These are phyloP conservation scores for Metschnikowia gelsemii DNA, from an alignment of 805 yeast species.

Conservation along the genomic window DNA sequence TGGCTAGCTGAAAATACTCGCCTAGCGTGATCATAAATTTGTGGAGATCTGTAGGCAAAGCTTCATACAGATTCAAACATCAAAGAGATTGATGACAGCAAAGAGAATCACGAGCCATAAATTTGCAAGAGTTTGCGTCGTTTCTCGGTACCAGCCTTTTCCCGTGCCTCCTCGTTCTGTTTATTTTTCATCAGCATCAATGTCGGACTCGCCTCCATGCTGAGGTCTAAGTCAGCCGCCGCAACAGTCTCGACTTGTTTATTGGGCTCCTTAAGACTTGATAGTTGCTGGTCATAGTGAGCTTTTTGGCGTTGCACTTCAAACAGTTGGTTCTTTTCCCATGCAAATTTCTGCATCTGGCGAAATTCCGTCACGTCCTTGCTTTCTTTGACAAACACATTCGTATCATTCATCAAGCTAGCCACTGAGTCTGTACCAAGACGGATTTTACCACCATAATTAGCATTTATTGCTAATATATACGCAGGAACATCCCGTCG, in stretches of 20 bases:
- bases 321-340: conserved; percentile 31
- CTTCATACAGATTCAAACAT: no score
- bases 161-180: conserved; percentile 22
- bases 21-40: no score
- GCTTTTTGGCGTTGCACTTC: conserved; percentile 16
- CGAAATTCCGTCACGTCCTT: conserved; percentile 55
- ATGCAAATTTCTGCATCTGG: conserved; percentile 49
- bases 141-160: conserved; percentile 14
- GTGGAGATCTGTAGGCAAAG: no score
- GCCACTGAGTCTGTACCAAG: conserved; percentile 27
- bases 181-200: conserved; percentile 30
- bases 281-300: conserved; percentile 14
- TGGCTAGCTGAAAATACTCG: no score
- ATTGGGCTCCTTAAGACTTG: conserved; percentile 14
- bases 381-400: conserved; percentile 33
- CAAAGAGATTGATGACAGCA: no score
- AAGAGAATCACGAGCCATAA: conserved; percentile 12
- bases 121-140: conserved; percentile 13
- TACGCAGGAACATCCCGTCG: conserved; percentile 71
- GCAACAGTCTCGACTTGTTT: conserved; percentile 10
- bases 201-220: conserved; percentile 40
- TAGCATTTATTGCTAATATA: conserved; percentile 48
- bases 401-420: conserved; percentile 20
- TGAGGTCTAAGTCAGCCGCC: conserved; percentile 28
- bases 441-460: conserved; percentile 38